Evolutionary conservation across 2,329 filamentous ascomycete genomes (phyloP), one percentile per base, ranked within the genome.

Genomic region (Clonostachys byssicola): DNA sequence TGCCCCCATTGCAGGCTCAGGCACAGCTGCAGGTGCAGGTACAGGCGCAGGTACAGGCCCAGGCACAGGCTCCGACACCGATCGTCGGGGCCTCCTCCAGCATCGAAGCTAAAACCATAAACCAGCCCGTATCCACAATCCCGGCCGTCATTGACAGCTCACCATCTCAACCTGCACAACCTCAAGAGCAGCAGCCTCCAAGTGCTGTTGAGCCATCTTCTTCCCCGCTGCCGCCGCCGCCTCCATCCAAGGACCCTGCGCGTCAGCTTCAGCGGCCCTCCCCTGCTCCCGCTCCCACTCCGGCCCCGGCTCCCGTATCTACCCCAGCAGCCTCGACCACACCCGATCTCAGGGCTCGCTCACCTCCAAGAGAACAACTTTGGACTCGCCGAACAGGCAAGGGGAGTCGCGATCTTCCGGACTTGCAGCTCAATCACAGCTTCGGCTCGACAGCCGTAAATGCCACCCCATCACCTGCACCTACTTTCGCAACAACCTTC

Each of bases 361-460:
- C 63, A 14, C 54, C 63, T 20, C 56, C 56, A 30, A 58, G 61
- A 33, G 56, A 60, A 40, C 61, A 71, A 43, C 58, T 71, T 42
- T 80, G 76, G 77, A 69, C 71, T 48, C 68, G 78, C 45, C 71
- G 78, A 42, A 77, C 75, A 13, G 61, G 71, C 23, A 80, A 74
- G 57, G 66, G 67, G 45, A 70, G 62, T 50, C 58, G 74, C 34
- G 68, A 73, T 42, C 66, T 80, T 5, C 61, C 74, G 9, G 69
- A 73, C 48, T 68, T 81, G 44, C 74, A 74, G 49, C 63, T 81
- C 46, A 57, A 70, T 43, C 56, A 62, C 39, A 78, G 73, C 47
- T 68, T 78, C 60, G 75, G 75, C 36, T 79, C 75, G 17, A 78
- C 76, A 5, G 70, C 69, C 6, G 9, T 30, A 30, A 30, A 30